Percentiles rank a stretch among this genome's conserved stretches.
Conservation (phyloP, 2,329 filamentous ascomycete species). For the Parasarocladium wereldwijsianum region DNA sequence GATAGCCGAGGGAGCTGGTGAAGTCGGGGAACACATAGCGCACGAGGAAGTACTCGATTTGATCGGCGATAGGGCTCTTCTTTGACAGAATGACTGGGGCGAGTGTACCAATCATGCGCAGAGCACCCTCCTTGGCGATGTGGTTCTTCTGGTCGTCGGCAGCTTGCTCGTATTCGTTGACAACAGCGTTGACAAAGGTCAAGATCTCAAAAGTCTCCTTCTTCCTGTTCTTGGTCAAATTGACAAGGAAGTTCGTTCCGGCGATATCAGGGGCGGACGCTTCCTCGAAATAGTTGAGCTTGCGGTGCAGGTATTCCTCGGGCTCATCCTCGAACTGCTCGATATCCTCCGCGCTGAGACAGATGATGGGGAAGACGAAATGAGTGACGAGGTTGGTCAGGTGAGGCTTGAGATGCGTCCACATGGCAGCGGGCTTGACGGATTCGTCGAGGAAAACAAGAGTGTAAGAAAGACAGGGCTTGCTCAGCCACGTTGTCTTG, state of each 20-base stretch:
- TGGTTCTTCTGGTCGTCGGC: conserved; percentile 85
- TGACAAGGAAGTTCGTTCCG: conserved; percentile 91
- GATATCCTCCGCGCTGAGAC: conserved; percentile 80
- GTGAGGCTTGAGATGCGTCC: conserved; percentile 85
- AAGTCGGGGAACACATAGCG: conserved; percentile 98
- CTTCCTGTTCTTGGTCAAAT: conserved; percentile 82
- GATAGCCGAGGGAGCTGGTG: conserved; percentile 77
- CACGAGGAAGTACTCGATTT: conserved; percentile 97
- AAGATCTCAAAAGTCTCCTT: conserved; percentile 94
- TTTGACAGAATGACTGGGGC: conserved; percentile 91
- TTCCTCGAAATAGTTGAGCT: conserved; percentile 96
- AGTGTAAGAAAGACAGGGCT: conserved; percentile 83
- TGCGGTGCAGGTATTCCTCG: conserved; percentile 91
- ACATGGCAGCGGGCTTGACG: conserved; percentile 94
- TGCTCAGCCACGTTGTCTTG: conserved; percentile 88
- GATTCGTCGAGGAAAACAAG: conserved; percentile 94
- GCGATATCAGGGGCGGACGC: conserved; percentile 89
- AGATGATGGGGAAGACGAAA: conserved; percentile 89
- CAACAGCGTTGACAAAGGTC: conserved; percentile 86
- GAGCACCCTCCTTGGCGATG: conserved; percentile 85
- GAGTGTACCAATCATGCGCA: conserved; percentile 93
- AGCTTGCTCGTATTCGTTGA: conserved; percentile 79
- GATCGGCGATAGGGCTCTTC: conserved; percentile 94
- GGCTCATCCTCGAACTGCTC: conserved; percentile 91
- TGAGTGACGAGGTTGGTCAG: conserved; percentile 87